Base-by-base conservation (phyloP, 495 filamentous ascomycete genomes). In the Stereocaulon alpinum region DNA sequence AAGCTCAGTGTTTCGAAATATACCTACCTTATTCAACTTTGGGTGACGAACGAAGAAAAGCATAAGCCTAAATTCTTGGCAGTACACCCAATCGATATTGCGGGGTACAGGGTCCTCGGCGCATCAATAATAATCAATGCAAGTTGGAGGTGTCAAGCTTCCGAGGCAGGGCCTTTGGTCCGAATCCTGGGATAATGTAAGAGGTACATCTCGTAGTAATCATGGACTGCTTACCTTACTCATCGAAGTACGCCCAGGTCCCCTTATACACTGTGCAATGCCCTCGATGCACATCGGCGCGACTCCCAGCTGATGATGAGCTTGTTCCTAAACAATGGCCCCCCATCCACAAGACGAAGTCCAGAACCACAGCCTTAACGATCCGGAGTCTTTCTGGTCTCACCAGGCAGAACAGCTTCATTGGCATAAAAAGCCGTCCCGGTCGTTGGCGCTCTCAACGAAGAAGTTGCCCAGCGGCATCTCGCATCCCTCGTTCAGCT, bases 381-480 rank as follows among this genome's bases (percentile, higher is more conserved):
- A 75, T 63, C 89, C 90, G 0, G 81, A 86, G 52, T 63, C 67
- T 10, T 96, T 95, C 72, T 96, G 91, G 91, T 71, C 76, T 29
- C 72, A 79, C 40, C 90, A 94, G 64, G 88, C 88, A 7, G 71
- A 75, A 15, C 79, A 86, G 17, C 74, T 96, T 10, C 75, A 87
- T 68, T 96, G 91, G 91, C 86, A 92, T 73, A 82, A 80, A 61
- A 75, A 79, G 32, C 89, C 88, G 3, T 76, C 74, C 17, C 65
- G 66, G 42, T 70, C 73, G 0, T 66, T 81, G 44, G 60, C 69
- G 10, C 75, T 64, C 10, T 67, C 65, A n/a, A 75, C 70, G 11
- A 81, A 80, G 59, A 74, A 69, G 6, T 72, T 85, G 3, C 60
- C 72, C 32, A 76, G 71, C 58, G 80, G 78, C 6, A 66, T 66